Conservation (phyloP, 2,329 filamentous ascomycete genomes). For the Colletotrichum zoysiae region DNA sequence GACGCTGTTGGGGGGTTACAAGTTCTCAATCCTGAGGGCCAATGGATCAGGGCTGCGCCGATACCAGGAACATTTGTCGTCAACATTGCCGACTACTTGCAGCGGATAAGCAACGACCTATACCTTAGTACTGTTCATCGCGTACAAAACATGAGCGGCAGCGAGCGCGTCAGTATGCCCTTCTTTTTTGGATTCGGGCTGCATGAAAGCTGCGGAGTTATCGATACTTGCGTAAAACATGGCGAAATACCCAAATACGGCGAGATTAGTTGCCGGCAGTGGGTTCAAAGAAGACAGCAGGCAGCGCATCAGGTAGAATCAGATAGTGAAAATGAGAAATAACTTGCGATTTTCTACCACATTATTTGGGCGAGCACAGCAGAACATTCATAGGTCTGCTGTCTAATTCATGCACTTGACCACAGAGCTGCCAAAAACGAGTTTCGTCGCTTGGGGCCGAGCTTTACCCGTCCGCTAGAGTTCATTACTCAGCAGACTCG, state of each 20-base stretch:
- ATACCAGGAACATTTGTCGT: constrained; percentile 60
- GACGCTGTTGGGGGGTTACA: constrained; percentile 58
- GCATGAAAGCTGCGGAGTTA: constrained; percentile 56
- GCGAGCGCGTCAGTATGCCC: constrained; percentile 58
- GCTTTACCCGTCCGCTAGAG: too few species aligned
- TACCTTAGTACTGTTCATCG: constrained; percentile 64
- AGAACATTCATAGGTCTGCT: background rate
- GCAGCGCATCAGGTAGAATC: constrained; percentile 50
- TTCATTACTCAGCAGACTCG: too few species aligned
- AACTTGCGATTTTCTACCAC: background rate
- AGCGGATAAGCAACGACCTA: constrained; percentile 63
- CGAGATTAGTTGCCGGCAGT: constrained; percentile 55
- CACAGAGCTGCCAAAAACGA: background rate
- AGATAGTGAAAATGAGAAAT: constrained; percentile 6
- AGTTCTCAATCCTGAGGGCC: constrained; percentile 53
- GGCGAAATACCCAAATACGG: constrained; percentile 53
- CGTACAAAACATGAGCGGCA: constrained; percentile 56
- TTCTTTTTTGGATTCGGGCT: constrained; percentile 61
- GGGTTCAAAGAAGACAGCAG: constrained; percentile 51
- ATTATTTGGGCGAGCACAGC: background rate
- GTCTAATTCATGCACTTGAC: background rate
- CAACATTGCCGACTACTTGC: constrained; percentile 65
- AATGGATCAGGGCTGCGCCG: constrained; percentile 58
- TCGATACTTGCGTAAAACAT: constrained; percentile 53
- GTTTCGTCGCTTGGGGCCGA: too few species aligned